Evolutionary conservation across 129 eudicot species (phyloP).

Genomic region (Flaveria robusta): DNA sequence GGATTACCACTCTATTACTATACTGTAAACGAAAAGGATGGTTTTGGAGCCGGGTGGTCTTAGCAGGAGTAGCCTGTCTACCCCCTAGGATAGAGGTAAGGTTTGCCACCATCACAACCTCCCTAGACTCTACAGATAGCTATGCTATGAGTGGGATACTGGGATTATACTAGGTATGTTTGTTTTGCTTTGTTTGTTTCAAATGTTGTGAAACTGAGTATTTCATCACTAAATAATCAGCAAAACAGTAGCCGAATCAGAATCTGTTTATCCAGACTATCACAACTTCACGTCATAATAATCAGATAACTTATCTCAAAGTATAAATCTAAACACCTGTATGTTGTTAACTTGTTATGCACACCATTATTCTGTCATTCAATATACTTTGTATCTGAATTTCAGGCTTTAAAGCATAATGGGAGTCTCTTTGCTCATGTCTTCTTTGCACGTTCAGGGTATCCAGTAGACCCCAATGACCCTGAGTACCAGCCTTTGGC

Average conservation of each 20-base stretch:
- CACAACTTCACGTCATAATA: background rate
- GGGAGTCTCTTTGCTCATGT: constrained; percentile 28
- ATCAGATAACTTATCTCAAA: background rate
- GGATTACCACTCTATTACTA: no score
- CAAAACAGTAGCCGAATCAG: background rate
- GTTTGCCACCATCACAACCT: no score
- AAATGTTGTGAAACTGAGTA: background rate
- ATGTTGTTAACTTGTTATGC: background rate
- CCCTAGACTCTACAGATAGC: no score
- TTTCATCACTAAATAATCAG: background rate
- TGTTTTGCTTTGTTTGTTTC: background rate
- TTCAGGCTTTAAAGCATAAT: constrained; percentile 20
- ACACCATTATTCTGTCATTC: background rate
- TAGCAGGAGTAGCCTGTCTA: no score
- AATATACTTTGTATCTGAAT: background rate
- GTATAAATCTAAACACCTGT: background rate
- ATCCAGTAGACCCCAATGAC: constrained; percentile 73
- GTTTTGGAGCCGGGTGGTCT: no score
- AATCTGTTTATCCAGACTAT: background rate
- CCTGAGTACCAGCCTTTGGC: constrained; percentile 76
- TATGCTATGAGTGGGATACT: no score
- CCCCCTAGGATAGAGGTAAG: no score
- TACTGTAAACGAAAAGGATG: no score
- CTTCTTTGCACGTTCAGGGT: constrained; percentile 86
- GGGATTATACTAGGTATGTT: no score